These are phyloP conservation scores for Chloranthus sessilifolius DNA, from an alignment of 164 flowering plant species.

Conservation along the genomic window DNA sequence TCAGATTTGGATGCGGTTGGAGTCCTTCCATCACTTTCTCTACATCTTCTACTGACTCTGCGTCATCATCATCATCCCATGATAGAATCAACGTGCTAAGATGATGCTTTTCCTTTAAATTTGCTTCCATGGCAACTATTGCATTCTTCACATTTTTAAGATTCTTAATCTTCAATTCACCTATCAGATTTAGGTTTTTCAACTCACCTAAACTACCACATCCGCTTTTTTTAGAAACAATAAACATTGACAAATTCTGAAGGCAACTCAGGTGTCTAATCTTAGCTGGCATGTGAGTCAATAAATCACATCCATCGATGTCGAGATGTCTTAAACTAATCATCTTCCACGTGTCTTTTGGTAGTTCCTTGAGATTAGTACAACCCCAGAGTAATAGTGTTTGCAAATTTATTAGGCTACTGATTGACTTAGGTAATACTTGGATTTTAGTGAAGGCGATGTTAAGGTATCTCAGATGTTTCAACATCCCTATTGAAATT, in stretches of 20 bases:
- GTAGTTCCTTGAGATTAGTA: conserved; percentile 10
- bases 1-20: conserved; percentile 19
- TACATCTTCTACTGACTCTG: background rate
- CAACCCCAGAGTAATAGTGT: conserved; percentile 17
- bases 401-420: conserved; percentile 17
- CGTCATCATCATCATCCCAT: background rate
- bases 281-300: conserved; percentile 1
- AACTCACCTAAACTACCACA: background rate
- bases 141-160: conserved; percentile 6
- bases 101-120: conserved; percentile 1
- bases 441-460: background rate
- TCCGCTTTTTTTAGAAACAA: conserved; percentile 3
- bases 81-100: background rate
- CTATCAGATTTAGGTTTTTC: conserved; percentile 1
- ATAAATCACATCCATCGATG: too few relatives aligned
- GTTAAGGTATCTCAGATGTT: conserved; percentile 9
- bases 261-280: conserved; percentile 6
- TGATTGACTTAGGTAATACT: conserved; percentile 12
- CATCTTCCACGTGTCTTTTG: background rate
- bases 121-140: background rate
- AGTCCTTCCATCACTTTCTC: conserved; percentile 12
- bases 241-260: conserved; percentile 16
- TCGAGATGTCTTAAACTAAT: conserved; percentile 12
- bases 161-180: background rate
- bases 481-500: background rate